These are phyloP conservation scores for Ophiostoma piceae DNA, from an alignment of 2,329 filamentous ascomycete genomes.

Conservation along the genomic window DNA sequence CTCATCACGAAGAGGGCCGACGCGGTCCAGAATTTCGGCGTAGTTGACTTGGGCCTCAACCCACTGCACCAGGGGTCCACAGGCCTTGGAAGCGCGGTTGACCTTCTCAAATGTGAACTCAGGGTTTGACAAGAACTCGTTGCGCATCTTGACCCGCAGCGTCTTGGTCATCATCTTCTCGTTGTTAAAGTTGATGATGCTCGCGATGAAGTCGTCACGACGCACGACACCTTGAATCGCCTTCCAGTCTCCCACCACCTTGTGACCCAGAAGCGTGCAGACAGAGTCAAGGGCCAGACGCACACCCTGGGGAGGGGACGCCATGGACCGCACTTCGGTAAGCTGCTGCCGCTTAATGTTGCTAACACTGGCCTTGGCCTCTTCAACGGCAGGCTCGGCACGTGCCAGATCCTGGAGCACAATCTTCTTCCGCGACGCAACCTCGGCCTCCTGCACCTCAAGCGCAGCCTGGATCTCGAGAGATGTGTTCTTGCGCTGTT, in stretches of 20 bases:
- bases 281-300: constrained; percentile 92
- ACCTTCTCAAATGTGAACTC: constrained; percentile 97
- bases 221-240: constrained; percentile 82
- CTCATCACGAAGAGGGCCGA: constrained; percentile 87
- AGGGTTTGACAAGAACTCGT: constrained; percentile 83
- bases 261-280: constrained; percentile 88
- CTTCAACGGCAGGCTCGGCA: constrained; percentile 86
- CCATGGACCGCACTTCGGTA: constrained; percentile 96
- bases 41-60: constrained; percentile 94
- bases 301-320: constrained; percentile 83
- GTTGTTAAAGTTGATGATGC: constrained; percentile 96
- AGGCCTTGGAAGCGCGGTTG: constrained; percentile 93
- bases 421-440: constrained; percentile 74
- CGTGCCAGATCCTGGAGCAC: constrained; percentile 82
- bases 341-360: constrained; percentile 98
- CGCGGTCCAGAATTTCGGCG: constrained; percentile 91
- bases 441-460: constrained; percentile 83
- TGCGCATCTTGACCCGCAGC: constrained; percentile 81
- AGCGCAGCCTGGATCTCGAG: constrained; percentile 82
- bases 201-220: constrained; percentile 93
- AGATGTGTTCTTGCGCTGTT: constrained; percentile 82
- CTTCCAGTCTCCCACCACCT: constrained; percentile 82
- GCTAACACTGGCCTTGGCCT: constrained; percentile 92
- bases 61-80: constrained; percentile 95
- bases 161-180: constrained; percentile 85